These are phyloP conservation scores for Mortierella sp. DNA, from an alignment of 371 early-diverging fungal species.

Conservation along the genomic window DNA sequence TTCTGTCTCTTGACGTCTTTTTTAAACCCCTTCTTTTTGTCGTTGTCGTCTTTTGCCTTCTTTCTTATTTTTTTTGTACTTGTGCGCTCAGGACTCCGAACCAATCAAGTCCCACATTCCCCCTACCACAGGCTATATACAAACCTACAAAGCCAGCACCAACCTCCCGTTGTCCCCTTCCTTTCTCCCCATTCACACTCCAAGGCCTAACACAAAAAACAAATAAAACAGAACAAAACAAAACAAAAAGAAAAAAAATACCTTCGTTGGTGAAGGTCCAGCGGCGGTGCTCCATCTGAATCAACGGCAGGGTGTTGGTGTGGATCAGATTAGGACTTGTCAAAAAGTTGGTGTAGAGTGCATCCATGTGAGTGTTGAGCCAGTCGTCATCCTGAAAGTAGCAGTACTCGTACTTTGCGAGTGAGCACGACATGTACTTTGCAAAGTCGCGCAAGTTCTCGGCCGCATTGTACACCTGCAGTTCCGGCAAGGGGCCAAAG, in stretches of 20 bases:
- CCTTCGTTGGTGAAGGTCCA: slow-evolving; percentile 72
- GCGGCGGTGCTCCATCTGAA: slow-evolving; percentile 67
- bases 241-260: slow-evolving; percentile 20
- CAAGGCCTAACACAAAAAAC: background rate
- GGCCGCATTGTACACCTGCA: slow-evolving; percentile 62
- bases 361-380: slow-evolving; percentile 69
- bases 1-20: background rate
- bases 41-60: too few species aligned
- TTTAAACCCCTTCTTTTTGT: background rate
- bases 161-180: too few species aligned
- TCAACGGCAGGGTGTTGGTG: slow-evolving; percentile 69
- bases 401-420: slow-evolving; percentile 69
- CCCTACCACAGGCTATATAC: too few species aligned
- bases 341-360: slow-evolving; percentile 72
- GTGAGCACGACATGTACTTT: slow-evolving; percentile 71
- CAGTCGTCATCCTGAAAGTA: slow-evolving; percentile 77
- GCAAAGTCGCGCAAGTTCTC: slow-evolving; percentile 70
- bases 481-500: slow-evolving; percentile 42
- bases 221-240: background rate
- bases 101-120: background rate
- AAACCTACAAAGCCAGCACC: too few species aligned
- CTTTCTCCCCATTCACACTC: background rate
- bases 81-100: background rate
- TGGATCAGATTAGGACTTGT: slow-evolving; percentile 70
- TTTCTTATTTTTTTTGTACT: too few species aligned